Percentiles rank a stretch among this genome's conserved stretches.
Evolutionary conservation across 2,329 filamentous ascomycete genomes (phyloP).

Genomic region (Zarea fungicola): DNA sequence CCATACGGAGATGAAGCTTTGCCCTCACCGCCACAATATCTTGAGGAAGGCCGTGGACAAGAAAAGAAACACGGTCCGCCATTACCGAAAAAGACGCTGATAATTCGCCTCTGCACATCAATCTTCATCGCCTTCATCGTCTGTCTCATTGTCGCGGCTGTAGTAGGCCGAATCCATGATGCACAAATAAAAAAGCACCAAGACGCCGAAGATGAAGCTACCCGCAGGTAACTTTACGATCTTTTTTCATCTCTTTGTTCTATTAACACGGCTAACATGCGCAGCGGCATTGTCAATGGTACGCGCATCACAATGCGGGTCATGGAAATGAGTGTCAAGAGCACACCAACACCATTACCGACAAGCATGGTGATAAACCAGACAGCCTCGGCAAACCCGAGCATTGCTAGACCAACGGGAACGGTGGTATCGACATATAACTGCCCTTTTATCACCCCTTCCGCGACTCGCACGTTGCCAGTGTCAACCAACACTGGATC

Average conservation of each 20-base stretch:
- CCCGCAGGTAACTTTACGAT: background rate
- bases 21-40: background rate
- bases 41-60: background rate
- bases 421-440: background rate
- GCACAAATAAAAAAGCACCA: background rate
- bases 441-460: conserved; percentile 1
- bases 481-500: background rate
- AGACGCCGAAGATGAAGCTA: background rate
- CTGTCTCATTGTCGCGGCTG: conserved; percentile 11
- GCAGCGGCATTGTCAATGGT: background rate
- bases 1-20: conserved; percentile 6
- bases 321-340: background rate
- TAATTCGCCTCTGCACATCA: conserved; percentile 9
- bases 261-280: background rate
- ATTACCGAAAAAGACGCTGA: conserved; percentile 1
- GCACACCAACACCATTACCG: background rate
- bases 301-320: background rate
- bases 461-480: background rate
- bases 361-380: background rate
- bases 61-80: background rate
- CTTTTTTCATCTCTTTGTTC: background rate
- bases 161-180: conserved; percentile 12
- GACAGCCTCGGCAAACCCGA: background rate
- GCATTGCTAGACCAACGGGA: conserved; percentile 1
- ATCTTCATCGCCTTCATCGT: conserved; percentile 11